Conservation (phyloP, 257 asterid species). For the Nicotiana paniculata region DNA sequence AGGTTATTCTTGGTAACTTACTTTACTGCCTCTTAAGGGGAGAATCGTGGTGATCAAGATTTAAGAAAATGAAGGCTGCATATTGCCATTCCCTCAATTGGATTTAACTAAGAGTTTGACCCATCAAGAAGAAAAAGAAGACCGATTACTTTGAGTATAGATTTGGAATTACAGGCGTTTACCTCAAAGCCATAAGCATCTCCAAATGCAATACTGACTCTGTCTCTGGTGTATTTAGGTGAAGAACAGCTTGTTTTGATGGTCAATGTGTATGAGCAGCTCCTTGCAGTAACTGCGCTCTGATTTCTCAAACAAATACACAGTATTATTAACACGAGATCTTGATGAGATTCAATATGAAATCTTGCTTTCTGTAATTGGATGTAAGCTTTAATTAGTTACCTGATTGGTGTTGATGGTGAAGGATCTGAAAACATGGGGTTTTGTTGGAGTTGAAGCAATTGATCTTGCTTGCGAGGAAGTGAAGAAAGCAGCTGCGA, state of each 20-base stretch:
- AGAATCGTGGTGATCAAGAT: too few relatives aligned
- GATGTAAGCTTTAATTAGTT: neutral
- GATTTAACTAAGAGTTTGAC: neutral
- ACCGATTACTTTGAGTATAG: neutral
- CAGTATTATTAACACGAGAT: neutral
- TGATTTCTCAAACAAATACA: neutral
- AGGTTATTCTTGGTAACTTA: too few relatives aligned
- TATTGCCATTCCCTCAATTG: neutral
- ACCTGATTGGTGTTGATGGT: slow-evolving; percentile 12
- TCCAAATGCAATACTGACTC: slow-evolving; percentile 41
- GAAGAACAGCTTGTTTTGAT: slow-evolving; percentile 50
- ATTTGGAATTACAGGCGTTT: neutral
- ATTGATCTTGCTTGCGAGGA: neutral
- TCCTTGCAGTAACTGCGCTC: slow-evolving; percentile 8
- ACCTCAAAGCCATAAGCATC: slow-evolving; percentile 38
- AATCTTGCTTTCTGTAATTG: neutral
- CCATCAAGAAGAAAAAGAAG: neutral
- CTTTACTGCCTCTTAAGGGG: too few relatives aligned
- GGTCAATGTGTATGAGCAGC: slow-evolving; percentile 27
- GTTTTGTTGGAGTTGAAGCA: neutral
- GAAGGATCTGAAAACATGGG: slow-evolving; percentile 5
- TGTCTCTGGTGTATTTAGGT: slow-evolving; percentile 27
- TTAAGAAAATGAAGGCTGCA: too few relatives aligned
- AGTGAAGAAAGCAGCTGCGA: neutral
- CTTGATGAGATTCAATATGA: neutral